These are phyloP conservation scores for Talaromyces rugulosus DNA, from an alignment of 2,329 filamentous ascomycete genomes.

Conservation along the genomic window DNA sequence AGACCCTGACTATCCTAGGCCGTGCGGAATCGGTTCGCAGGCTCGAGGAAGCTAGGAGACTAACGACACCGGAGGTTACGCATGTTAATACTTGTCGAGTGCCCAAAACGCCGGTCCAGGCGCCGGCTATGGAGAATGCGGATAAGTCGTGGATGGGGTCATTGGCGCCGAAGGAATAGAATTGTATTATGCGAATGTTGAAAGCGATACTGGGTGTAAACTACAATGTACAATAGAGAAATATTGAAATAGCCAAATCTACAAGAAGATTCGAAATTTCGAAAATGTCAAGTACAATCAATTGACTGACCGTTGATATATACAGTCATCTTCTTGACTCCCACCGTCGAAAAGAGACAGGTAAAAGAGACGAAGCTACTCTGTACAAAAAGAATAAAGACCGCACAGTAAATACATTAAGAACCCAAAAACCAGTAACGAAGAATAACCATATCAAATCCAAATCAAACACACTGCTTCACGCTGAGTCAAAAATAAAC, in stretches of 20 bases:
- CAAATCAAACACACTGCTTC: conserved; percentile 14
- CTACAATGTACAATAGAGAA: not conserved
- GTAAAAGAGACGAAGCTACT: not conserved
- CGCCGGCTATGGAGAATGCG: not conserved
- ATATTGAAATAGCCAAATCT: not conserved
- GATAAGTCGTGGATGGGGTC: conserved; percentile 34
- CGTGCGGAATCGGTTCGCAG: conserved; percentile 47
- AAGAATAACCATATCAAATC: conserved; percentile 9
- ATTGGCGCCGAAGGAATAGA: conserved; percentile 23
- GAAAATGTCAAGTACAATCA: not conserved
- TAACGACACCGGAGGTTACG: conserved; percentile 19
- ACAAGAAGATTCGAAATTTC: too few species aligned
- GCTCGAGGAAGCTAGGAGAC: conserved; percentile 36
- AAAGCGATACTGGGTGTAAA: not conserved
- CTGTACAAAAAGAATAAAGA: conserved; percentile 4
- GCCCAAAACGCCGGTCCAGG: not conserved
- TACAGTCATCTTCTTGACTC: conserved; percentile 6
- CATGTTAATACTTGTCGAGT: conserved; percentile 11
- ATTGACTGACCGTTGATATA: conserved; percentile 13
- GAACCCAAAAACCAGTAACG: not conserved
- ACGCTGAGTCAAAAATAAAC: conserved; percentile 14
- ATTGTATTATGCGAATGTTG: not conserved
- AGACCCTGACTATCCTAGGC: conserved; percentile 54
- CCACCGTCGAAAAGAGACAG: not conserved
- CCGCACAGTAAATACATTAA: conserved; percentile 1